Conservation (phyloP, 2,329 filamentous ascomycete species). For the Pestalotiopsis sp. region DNA sequence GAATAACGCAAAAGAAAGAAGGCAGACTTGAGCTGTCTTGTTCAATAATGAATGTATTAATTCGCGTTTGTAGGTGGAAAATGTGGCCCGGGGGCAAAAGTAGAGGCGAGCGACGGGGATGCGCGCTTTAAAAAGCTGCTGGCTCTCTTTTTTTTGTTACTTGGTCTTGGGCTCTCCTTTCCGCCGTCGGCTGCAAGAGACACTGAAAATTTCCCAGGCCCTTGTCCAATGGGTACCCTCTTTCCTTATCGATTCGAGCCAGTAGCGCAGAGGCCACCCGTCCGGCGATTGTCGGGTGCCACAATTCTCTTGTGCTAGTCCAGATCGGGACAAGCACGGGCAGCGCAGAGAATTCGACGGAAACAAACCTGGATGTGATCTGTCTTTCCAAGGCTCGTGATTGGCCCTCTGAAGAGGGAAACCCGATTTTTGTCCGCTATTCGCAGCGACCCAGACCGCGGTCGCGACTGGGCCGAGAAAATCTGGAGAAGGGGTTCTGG, state of each 20-base stretch:
- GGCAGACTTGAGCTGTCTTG: neutral
- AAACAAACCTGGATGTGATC: neutral
- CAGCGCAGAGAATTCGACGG: conserved; percentile 5
- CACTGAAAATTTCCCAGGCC: neutral
- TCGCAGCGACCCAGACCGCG: conserved; percentile 2
- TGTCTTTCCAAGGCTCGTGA: neutral
- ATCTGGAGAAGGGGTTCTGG: neutral
- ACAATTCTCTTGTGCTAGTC: neutral
- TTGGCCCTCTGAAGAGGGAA: neutral
- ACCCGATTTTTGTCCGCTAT: neutral
- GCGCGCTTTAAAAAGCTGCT: conserved; percentile 4
- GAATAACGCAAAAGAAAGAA: neutral
- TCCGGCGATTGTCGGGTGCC: conserved; percentile 5
- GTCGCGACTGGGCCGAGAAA: neutral
- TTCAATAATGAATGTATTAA: conserved; percentile 10
- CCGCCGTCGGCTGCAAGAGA: conserved; percentile 1
- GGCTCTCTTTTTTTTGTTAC: neutral
- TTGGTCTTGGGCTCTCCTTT: neutral
- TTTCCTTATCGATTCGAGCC: conserved; percentile 9
- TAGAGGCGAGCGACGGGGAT: conserved; percentile 9
- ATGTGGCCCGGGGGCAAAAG: neutral
- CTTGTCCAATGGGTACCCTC: neutral
- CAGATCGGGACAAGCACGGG: neutral
- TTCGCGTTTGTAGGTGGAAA: neutral
- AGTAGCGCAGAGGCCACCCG: conserved; percentile 4